Base-by-base conservation (phyloP, 1,284 basidiomycete genomes). In the Paramarasmius palmivorus region DNA sequence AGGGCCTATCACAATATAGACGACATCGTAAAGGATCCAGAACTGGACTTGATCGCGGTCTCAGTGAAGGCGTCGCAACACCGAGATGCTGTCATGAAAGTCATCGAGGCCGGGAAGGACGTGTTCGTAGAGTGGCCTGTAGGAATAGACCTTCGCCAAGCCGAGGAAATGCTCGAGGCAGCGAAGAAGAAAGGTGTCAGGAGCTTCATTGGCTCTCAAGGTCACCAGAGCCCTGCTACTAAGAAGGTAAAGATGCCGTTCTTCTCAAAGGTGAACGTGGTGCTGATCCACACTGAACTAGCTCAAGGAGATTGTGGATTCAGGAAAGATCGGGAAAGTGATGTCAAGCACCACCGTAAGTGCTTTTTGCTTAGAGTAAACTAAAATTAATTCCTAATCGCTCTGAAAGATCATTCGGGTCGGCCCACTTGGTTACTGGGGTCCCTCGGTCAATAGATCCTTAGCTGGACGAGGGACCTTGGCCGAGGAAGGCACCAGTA, bases 71-170 rank as follows among this genome's bases (percentile, higher is more conserved):
- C 65, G 2, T 60, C 63, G 4, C 25, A 54, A 1, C 73, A 73
- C 57, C 63, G 61, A 45, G 59, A 59, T 4, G 60, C 64, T 0
- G 58, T 65, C 20, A 34, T 65, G 36, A 67, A 68, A n/a, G 69
- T 63, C 0, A 67, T 75, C 25, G 65, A 67, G 26, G 67, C 68
- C 10, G 67, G 70, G n/a, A 75, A 75, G 59, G 59, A 67, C 52
- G 47, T 74, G 34, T 74, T 73, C 55, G 54, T 74, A 9, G 73
- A 76, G 56, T 75, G 73, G 73, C 70, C 73, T 2, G 65, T 60
- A n/a, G 73, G 72, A 6, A 61, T 49, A 15, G 59, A 53, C 7
- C 42, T 69, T 22, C 46, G 59, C 23, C 68, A 73, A 57, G 66
- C 69, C 2, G 42, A 32, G 6, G 64, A 69, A 56, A 60, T 76